Percentiles rank a stretch among this genome's conserved stretches.
phyloP scores from a whole-genome alignment of 805 yeast species.

The Yamadazyma takamatsuzukensis region DNA sequence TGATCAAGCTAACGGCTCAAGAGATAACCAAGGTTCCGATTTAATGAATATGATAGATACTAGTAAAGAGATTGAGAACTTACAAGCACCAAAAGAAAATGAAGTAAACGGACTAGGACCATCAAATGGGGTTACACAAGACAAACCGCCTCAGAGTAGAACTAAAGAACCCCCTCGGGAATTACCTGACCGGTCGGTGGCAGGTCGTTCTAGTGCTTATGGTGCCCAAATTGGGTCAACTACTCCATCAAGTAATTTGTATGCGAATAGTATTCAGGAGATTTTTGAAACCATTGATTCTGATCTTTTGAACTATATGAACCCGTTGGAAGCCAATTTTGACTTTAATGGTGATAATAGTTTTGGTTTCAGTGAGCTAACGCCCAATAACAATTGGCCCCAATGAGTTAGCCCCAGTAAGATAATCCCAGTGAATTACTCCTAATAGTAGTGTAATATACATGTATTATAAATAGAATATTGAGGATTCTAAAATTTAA shows the following conservation, averaged over 20 bases:
- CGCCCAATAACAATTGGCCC: neutral
- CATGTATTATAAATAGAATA: no score
- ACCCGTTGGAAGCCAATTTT: conserved; percentile 24
- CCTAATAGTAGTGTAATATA: no score
- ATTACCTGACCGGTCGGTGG: no score
- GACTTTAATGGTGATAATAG: conserved; percentile 8
- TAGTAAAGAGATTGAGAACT: conserved; percentile 30
- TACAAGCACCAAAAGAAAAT: conserved; percentile 21
- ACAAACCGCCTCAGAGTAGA: neutral
- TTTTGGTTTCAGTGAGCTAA: conserved; percentile 1
- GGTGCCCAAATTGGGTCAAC: neutral
- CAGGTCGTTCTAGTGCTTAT: no score
- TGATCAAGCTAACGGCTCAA: conserved; percentile 2
- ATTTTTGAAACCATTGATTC: conserved; percentile 29
- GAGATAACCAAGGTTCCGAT: conserved; percentile 10
- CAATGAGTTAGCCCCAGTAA: no score
- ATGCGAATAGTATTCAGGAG: conserved; percentile 17
- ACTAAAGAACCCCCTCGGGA: neutral
- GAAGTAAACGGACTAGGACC: conserved; percentile 1
- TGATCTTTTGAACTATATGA: conserved; percentile 25
- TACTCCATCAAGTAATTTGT: conserved; percentile 4
- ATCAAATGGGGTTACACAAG: no score
- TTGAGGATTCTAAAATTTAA: conserved; percentile 3
- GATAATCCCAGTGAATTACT: no score
- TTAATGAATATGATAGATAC: conserved; percentile 25